Conservation (phyloP, 768 basidiomycete genomes). For the Lactarius trivialis region DNA sequence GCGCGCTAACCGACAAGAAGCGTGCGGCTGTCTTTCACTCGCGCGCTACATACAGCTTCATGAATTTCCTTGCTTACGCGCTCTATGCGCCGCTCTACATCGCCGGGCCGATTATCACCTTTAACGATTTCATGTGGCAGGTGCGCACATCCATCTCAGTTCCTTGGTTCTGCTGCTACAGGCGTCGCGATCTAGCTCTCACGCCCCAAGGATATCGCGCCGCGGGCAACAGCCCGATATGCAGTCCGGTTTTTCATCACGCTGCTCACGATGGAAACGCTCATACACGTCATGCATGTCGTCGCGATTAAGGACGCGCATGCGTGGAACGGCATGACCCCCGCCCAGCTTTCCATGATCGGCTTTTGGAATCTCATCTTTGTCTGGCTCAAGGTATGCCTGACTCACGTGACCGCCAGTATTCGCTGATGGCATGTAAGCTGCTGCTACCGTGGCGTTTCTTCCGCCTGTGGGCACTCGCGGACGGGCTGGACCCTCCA, state of each 20-base stretch:
- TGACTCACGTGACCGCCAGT: neutral
- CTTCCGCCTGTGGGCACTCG: constrained; percentile 89
- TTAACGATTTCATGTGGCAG: constrained; percentile 95
- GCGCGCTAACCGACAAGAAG: constrained; percentile 47
- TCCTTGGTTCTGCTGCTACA: constrained; percentile 1
- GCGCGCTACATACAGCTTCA: constrained; percentile 52
- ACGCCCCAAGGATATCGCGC: constrained; percentile 44
- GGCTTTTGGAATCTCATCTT: constrained; percentile 97
- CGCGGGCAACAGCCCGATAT: constrained; percentile 45
- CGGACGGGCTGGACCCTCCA: constrained; percentile 85
- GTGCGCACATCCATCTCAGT: constrained; percentile 32
- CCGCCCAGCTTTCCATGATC: constrained; percentile 81
- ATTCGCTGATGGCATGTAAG: constrained; percentile 35
- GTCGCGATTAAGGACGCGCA: constrained; percentile 90
- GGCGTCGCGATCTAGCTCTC: constrained; percentile 41
- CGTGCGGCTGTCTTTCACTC: constrained; percentile 53
- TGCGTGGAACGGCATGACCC: constrained; percentile 74
- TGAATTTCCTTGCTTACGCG: constrained; percentile 76
- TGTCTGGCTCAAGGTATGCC: constrained; percentile 86
- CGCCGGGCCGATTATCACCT: constrained; percentile 93
- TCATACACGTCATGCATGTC: constrained; percentile 93
- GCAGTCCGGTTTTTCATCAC: constrained; percentile 62
- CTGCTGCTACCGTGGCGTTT: constrained; percentile 93
- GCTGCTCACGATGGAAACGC: constrained; percentile 81
- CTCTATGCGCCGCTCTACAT: constrained; percentile 93